Base-by-base conservation (phyloP, 768 basidiomycete species). In the Trichaptum fuscoviolaceum region DNA sequence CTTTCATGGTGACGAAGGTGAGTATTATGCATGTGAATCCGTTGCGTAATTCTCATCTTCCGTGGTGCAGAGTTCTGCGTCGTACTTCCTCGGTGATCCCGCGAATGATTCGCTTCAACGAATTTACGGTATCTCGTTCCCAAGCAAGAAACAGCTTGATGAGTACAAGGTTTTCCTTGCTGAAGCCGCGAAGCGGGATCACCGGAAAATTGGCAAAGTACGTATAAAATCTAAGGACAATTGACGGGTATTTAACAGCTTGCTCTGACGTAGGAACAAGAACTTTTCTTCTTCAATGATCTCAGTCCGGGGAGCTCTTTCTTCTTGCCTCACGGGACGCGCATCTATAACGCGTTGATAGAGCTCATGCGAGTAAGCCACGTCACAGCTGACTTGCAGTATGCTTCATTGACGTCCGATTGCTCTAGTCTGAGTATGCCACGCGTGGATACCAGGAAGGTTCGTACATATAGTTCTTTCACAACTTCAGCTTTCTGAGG, bases 261-360 rank as follows among this genome's bases (percentile, higher is more conserved):
- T 15, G 59, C 15, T 61, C 23, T 61, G 10, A 23, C 23, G 3
- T 20, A 87, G 86, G 95, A 98, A 71, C 97, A 99, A 83, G 97
- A 99, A 71, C 81, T 99, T 9, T 99, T 95, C 84, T 96, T 98
- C 84, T 99, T 98, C 86, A 93, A 97, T 75, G 97, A 99, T 68
- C 80, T 95, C 57, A 95, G 93, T 71, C 97, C 97, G 1, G 97
- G 97, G 68, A 92, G 89, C 74, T 90, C 90, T 65, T 99, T 99
- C 86, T 98, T 95, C 86, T 84, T 99, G 65, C 97, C 97, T 17
- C 95, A 98, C 73, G 97, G 97, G 27, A 94, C 96, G 1, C 84
- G 96, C 68, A 95, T 99, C 77, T 99, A 99, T 79, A 99, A 99
- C 77, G 83, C 93, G 15, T 85, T 99, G 57, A 77, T 96, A 36